Evolutionary conservation across 768 basidiomycete genomes (phyloP), one percentile per base, ranked within the genome.

Genomic region (Glaciozyma martinii): DNA sequence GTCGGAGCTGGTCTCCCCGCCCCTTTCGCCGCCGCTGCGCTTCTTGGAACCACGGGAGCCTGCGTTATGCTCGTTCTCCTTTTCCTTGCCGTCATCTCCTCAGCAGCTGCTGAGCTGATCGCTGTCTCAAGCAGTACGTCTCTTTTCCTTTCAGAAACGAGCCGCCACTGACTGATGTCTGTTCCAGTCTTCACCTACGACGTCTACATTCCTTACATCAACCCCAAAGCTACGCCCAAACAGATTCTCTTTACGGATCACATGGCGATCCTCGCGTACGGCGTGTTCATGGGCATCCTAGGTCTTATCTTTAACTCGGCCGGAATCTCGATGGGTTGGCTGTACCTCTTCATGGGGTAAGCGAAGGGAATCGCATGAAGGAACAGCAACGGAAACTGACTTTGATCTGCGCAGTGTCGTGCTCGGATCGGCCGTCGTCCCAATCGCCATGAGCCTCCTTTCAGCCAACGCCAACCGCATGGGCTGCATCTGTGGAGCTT

Each of bases 61-160:
- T 91, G 89, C 2, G 82, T 83, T 6, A 84, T 88, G 0, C 78
- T 94, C 66, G 23, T 58, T 8, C 62, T 63, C 13, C 54, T 60
- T 18, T 63, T 57, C 52, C 33, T 67, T 9, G 68, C 66, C 23
- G 68, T 71, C 30, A 78, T 76, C 13, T 77, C 85, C 58, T 88
- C 90, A 4, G 88, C 87, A 46, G 85, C 85, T 55, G 92, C 92
- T 23, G 93, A 97, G 76, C 80, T 93, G 60, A 92, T 95, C 72
- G 93, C 92, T 0, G 89, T 91, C 2, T 90, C 89, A 13, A 40
- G 37, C 12, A 40, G 37, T 40, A 13, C 49, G 1, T 84, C 84
- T 0, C 72, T 93, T 56, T 73, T 90, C 71, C 89, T 90, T 0
- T 92, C 23, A n/a, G 32, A 40, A 33, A 3, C 49, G 2, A 13